Base-by-base conservation (phyloP, 495 filamentous ascomycete species). In the Daldinia loculata region DNA sequence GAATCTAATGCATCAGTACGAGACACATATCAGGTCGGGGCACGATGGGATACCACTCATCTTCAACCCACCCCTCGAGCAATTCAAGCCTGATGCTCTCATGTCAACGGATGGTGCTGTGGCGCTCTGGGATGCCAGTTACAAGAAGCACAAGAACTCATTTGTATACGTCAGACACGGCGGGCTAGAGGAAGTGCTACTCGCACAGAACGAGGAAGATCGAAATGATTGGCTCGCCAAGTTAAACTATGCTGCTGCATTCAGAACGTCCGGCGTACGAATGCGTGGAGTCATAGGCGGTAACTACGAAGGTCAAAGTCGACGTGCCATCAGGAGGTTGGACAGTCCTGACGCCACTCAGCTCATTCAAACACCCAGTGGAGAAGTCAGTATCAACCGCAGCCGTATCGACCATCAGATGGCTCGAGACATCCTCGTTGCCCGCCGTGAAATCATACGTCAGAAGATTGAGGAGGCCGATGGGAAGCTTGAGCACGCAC, bases 171-270 rank as follows among this genome's bases (percentile, higher is more conserved):
- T 97, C 50, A 86, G 93, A n/a, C 92, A 93, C 63, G 92, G 93
- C 58, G 91, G 93, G 0, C 81, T 96, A 17, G 95, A 98, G 75
- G 95, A 99, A 76, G 89, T 92, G 12, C 92, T 99, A 61, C 84
- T 99, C 22, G 94, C 95, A 3, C 92, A 96, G 67, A 91, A 86
- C 30, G 96, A 98, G 67, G 80, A 83, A 3, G 96, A 98, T 58
- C 93, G 97, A 88, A 96, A 98, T 75, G 95, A 99, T 74, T 99
- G 95, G 95, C 81, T 99, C 26, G 92, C 91, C 5, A 97, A 97
- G 72, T 85, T 99, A 41, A 99, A 99, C 75, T 98, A 98, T 78
- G 94, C 95, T 32, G 92, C 95, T 8, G 92, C 95, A 1, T 98
- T 98, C 81, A 87, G 92, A 63, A 94, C 93, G 1, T 92, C 94